Conservation (phyloP, 176 grass and related monocot genomes). For the Chloris gayana region DNA sequence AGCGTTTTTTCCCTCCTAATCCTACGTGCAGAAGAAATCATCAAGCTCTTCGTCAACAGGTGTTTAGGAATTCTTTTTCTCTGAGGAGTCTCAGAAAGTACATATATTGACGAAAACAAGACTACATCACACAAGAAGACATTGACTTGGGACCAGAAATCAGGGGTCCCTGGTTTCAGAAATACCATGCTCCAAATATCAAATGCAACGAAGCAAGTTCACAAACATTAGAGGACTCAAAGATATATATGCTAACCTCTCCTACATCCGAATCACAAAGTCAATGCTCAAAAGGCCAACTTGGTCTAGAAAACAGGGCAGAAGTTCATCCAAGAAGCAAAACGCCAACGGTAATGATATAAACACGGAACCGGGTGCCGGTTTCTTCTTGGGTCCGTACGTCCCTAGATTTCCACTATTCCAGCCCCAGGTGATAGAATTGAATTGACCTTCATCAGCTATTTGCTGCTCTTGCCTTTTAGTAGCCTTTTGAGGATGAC, state of each 20-base stretch:
- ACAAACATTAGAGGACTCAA: too few relatives aligned
- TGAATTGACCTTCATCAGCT: neutral
- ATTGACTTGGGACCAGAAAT: neutral
- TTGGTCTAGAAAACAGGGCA: neutral
- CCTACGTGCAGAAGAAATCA: neutral
- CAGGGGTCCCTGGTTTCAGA: neutral
- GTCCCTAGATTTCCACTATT: neutral
- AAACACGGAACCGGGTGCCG: neutral
- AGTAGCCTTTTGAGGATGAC: too few relatives aligned
- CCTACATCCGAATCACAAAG: neutral
- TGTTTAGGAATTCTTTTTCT: too few relatives aligned
- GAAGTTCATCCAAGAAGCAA: neutral
- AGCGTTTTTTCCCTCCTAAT: neutral
- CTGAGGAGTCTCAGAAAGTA: neutral
- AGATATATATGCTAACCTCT: neutral
- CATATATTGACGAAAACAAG: neutral
- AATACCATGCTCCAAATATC: slow-evolving; percentile 28
- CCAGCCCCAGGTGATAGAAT: too few relatives aligned
- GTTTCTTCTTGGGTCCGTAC: neutral
- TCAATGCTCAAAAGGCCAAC: slow-evolving; percentile 10
- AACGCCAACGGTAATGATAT: neutral
- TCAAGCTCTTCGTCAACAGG: too few relatives aligned
- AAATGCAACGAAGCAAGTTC: slow-evolving; percentile 9
- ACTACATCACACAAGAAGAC: neutral
- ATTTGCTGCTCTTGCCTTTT: neutral